Percentiles rank a stretch among this genome's conserved stretches.
Conservation (phyloP, 768 basidiomycete genomes). For the Agaricus sinodeliciosus region DNA sequence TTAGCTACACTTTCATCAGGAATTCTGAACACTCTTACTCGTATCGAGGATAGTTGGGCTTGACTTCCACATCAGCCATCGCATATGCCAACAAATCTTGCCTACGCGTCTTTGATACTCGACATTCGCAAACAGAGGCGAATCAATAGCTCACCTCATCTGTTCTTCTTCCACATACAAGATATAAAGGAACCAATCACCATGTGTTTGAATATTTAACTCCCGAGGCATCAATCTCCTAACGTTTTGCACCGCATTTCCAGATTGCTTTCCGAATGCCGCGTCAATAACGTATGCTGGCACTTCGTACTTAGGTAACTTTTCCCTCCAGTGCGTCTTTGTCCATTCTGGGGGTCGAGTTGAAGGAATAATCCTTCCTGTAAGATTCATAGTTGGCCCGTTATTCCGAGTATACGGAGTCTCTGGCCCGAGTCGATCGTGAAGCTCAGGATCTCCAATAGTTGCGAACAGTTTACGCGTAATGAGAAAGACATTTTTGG, state of each 20-base stretch:
- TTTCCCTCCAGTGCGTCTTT: constrained; percentile 26
- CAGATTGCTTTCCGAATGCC: constrained; percentile 19
- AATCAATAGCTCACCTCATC: constrained; percentile 27
- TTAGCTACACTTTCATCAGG: neutral
- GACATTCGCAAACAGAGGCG: constrained; percentile 1
- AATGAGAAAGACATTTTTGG: constrained; percentile 36
- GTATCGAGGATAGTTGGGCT: constrained; percentile 32
- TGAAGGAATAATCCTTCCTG: constrained; percentile 26
- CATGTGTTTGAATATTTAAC: constrained; percentile 34
- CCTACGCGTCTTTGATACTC: constrained; percentile 16
- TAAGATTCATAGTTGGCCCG: constrained; percentile 19
- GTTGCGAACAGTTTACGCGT: constrained; percentile 37
- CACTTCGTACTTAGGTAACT: constrained; percentile 24
- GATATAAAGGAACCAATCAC: constrained; percentile 35
- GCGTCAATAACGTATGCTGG: constrained; percentile 24
- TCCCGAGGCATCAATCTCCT: constrained; percentile 28
- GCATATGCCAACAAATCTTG: constrained; percentile 32
- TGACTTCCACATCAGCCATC: constrained; percentile 28
- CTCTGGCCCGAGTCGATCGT: constrained; percentile 38
- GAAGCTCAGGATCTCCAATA: constrained; percentile 43
- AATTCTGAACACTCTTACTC: constrained; percentile 24
- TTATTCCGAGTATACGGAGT: constrained; percentile 33
- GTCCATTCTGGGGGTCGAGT: constrained; percentile 34
- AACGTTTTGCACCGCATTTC: constrained; percentile 14
- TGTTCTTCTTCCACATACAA: constrained; percentile 46